phyloP scores from a whole-genome alignment of 2,329 filamentous ascomycete species.

The Microsporum canis region DNA sequence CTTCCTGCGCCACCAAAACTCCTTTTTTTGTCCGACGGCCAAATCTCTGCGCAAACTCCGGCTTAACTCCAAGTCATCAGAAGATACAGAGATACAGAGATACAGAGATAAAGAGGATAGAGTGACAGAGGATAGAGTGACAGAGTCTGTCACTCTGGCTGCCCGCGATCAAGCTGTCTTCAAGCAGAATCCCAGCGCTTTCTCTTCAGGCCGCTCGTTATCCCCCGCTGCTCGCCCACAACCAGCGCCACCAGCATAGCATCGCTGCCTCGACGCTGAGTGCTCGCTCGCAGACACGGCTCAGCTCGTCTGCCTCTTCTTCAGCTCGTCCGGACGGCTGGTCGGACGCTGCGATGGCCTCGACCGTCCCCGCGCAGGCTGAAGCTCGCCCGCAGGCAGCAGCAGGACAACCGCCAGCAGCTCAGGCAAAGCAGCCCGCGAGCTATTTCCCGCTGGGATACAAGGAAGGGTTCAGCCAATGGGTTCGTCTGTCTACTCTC shows the following conservation, averaged over 20 bases:
- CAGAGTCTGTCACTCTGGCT: slow-evolving; percentile 16
- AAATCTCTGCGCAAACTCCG: slow-evolving; percentile 7
- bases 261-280: not conserved
- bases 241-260: slow-evolving; percentile 6
- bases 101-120: not conserved
- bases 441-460: slow-evolving; percentile 74
- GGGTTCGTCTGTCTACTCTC: slow-evolving; percentile 36
- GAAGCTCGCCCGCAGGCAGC: slow-evolving; percentile 12
- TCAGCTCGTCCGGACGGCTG: not conserved
- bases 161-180: slow-evolving; percentile 21
- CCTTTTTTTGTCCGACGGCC: not conserved
- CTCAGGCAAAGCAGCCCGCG: slow-evolving; percentile 26
- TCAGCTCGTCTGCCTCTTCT: not conserved
- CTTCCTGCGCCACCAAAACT: not conserved
- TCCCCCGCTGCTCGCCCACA: slow-evolving; percentile 15
- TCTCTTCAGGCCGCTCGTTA: slow-evolving; percentile 20
- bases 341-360: slow-evolving; percentile 12
- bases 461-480: slow-evolving; percentile 83
- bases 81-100: not conserved
- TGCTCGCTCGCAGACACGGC: slow-evolving; percentile 8
- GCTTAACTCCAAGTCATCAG: slow-evolving; percentile 7
- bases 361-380: slow-evolving; percentile 13
- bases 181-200: slow-evolving; percentile 17
- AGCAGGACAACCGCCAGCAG: slow-evolving; percentile 7
- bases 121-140: slow-evolving; percentile 9